A percentile compares a stretch with the other conserved stretches of the same genome.
Evolutionary conservation across 1,284 basidiomycete genomes (phyloP).

Genomic region (Moesziomyces antarcticus): DNA sequence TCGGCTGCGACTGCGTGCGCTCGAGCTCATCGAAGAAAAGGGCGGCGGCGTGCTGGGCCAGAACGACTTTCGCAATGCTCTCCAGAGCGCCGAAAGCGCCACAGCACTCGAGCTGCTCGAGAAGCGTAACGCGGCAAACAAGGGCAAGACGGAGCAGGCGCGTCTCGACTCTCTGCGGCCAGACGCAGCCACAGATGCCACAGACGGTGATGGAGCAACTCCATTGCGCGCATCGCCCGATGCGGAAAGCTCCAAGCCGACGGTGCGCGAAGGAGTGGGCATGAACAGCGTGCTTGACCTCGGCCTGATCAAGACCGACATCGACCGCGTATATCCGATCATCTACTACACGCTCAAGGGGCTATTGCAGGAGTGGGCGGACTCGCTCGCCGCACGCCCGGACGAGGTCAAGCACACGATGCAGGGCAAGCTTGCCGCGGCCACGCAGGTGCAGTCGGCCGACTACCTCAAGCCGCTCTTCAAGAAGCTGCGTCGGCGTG

Average conservation of each 20-base stretch:
- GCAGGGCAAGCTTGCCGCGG: constrained; percentile 92
- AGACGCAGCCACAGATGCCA: constrained; percentile 4
- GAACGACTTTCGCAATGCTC: constrained; percentile 89
- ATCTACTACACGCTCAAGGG: constrained; percentile 95
- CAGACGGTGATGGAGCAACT: constrained; percentile 1
- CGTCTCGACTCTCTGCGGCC: constrained; percentile 13
- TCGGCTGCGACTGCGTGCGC: constrained; percentile 84
- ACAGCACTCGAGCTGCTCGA: constrained; percentile 76
- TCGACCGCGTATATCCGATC: constrained; percentile 95
- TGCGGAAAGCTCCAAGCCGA: constrained; percentile 5
- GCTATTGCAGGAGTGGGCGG: constrained; percentile 93
- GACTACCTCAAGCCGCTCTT: constrained; percentile 97
- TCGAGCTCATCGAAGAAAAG: constrained; percentile 81
- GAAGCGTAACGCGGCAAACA: constrained; percentile 54
- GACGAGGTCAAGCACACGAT: constrained; percentile 80
- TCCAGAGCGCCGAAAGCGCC: constrained; percentile 81
- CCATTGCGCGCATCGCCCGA: background rate
- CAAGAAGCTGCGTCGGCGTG: constrained; percentile 84
- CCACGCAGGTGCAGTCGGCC: constrained; percentile 93
- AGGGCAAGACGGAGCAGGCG: constrained; percentile 48
- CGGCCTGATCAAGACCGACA: constrained; percentile 84
- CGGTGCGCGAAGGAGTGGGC: constrained; percentile 54
- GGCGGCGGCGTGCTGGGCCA: constrained; percentile 49
- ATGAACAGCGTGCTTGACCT: constrained; percentile 70
- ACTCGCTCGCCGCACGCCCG: constrained; percentile 89